Conservation (phyloP, 2,329 filamentous ascomycete genomes). For the Colletotrichum spaethianum region DNA sequence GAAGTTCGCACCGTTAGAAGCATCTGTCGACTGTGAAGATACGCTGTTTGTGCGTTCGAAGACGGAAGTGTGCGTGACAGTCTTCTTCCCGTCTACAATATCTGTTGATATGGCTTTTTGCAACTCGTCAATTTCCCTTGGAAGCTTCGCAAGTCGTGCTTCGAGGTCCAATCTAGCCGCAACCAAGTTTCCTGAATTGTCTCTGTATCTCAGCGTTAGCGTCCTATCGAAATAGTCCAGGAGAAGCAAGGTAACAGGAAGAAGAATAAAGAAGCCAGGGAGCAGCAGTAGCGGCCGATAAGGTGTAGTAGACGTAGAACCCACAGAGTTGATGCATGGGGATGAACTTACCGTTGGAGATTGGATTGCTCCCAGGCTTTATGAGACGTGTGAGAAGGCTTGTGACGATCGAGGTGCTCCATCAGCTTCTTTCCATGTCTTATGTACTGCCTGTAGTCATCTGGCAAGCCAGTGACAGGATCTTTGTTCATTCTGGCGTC, state of each 20-base stretch:
- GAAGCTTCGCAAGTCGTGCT: conserved; percentile 54
- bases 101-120: conserved; percentile 57
- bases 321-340: not conserved
- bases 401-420: conserved; percentile 58
- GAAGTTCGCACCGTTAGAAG: conserved; percentile 47
- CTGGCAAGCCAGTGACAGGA: conserved; percentile 56
- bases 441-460: conserved; percentile 67
- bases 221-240: not conserved
- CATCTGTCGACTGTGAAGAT: conserved; percentile 61
- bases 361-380: not conserved
- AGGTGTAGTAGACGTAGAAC: not conserved
- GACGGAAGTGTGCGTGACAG: conserved; percentile 58
- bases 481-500: conserved; percentile 58
- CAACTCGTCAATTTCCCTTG: conserved; percentile 58
- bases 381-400: conserved; percentile 42
- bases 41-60: conserved; percentile 66
- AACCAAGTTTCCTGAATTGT: conserved; percentile 48
- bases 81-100: conserved; percentile 53
- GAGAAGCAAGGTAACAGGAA: not conserved
- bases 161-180: conserved; percentile 53
- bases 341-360: not conserved
- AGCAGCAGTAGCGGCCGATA: not conserved
- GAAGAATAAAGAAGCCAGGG: not conserved
- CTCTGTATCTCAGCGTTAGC: conserved; percentile 33
- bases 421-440: conserved; percentile 65